Evolutionary conservation across 495 filamentous ascomycete genomes (phyloP), one percentile per base, ranked within the genome.

Genomic region (Umbilicaria muhlenbergii): DNA sequence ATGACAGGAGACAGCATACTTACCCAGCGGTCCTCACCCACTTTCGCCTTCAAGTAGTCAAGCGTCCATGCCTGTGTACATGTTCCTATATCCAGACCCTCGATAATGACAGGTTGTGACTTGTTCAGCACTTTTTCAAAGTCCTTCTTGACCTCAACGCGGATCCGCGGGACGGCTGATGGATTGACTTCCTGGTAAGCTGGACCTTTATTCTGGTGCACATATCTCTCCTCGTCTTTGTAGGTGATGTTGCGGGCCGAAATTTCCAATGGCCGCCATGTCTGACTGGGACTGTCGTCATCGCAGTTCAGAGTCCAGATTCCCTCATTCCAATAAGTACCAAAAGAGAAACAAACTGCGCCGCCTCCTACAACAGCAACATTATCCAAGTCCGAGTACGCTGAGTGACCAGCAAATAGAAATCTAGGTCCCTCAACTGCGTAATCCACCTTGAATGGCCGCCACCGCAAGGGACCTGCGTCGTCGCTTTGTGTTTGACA

Each of bases 301-400:
- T 6, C 24, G 24, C 24, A 28, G 1, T 28, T 28, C 4, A 28
- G 6, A 28, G 24, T 28, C 24, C 70, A 78, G 34, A 68, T 67
- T 0, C 71, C 77, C 36, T 70, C 63, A 44, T 82, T 85, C 76
- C 81, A 85, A 48, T 70, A 79, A 12, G 78, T 78, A 7, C 83
- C 85, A 69, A 93, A 89, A 0, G 83, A 85, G 60, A 92, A 94
- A 57, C 87, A 93, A 0, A 86, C 82, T 19, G 83, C 84, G 15
- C 88, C 87, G 13, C 88, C 87, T 8, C 85, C 86, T 32, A 81
- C 58, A 2, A 94, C 58, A 14, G 80, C 49, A 3, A 86, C 49
- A 13, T 66, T 58, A 15, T 59, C 50, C 38, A 53, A 52, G 1
- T 70, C 61, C 7, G 65, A 57, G 16, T 68, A 74, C 7, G 68